Base-by-base conservation (phyloP, 2,329 filamentous ascomycete species). In the Elsinoe necatrix region DNA sequence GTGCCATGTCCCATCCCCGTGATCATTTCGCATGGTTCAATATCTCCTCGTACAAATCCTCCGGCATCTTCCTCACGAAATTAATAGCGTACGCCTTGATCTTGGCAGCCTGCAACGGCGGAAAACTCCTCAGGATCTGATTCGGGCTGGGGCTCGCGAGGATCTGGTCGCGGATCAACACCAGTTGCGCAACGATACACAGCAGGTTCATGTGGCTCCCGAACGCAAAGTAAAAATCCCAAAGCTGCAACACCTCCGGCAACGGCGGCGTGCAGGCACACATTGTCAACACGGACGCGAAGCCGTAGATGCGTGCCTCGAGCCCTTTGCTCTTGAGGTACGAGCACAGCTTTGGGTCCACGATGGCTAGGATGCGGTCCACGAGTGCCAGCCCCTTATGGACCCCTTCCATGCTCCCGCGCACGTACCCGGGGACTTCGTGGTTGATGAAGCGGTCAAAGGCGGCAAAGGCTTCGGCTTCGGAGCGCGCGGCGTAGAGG, bases 161-260 rank as follows among this genome's bases (percentile, higher is more conserved):
- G 55, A 98, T 84, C 60, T 89, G 84, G 57, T 91, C 86, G 58
- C 91, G 80, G 73, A 96, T 89, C 65, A 95, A 81, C 50, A 96
- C 85, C 54, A 98, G 76, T 72, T 98, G 93, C 12, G 92, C 92
- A 14, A 97, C 93, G 61, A 98, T 96, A 69, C 93, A 97, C 20
- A 98, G 74, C 57, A 98, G 89, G 67, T 98, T 98, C 60, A 98
- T 72, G 70, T 98, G 93, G 34, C 90, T 85, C 0, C 93, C 93
- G 64, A 96, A 98, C 0, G 93, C 92, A 67, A 98, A 95, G 20
- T 98, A 73, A 64, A 98, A 98, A 69, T 98, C 93, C 93, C 93
- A 98, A 1, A 98, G 79, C 61, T 87, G 82, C 56, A 98, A 73
- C 0, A 98, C 93, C 72, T 98, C 92, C 0, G 92, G 92, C 56